These are phyloP conservation scores for Lentinula sp. DNA, from an alignment of 768 basidiomycete genomes.

Conservation along the genomic window DNA sequence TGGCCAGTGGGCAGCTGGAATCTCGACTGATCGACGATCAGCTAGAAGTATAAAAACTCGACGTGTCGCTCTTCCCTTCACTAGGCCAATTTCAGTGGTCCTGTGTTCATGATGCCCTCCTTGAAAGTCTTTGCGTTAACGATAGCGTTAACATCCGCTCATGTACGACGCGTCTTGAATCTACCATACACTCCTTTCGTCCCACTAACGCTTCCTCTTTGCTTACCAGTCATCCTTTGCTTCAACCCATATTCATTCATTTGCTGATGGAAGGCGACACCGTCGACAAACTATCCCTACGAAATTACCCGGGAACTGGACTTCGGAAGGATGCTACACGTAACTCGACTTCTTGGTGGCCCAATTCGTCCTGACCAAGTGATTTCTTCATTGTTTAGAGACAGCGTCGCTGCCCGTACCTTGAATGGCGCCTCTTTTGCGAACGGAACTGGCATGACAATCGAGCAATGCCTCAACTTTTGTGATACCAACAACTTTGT, in stretches of 20 bases:
- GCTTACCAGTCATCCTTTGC: conserved; percentile 18
- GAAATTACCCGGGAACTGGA: conserved; percentile 49
- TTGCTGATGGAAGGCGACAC: conserved; percentile 12
- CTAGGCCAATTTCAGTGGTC: conserved; percentile 11
- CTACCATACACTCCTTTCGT: conserved; percentile 1
- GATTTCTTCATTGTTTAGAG: conserved; percentile 29
- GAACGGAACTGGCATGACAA: conserved; percentile 52
- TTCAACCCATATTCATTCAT: conserved; percentile 20
- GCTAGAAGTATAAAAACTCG: conserved; percentile 7
- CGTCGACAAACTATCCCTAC: conserved; percentile 35
- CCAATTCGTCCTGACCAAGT: not conserved
- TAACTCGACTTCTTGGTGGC: conserved; percentile 17
- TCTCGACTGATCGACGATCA: conserved; percentile 7
- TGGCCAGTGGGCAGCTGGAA: not conserved
- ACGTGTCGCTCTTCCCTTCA: conserved; percentile 11
- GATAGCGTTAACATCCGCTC: conserved; percentile 27
- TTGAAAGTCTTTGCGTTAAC: conserved; percentile 24
- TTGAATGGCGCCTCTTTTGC: conserved; percentile 42
- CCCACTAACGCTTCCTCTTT: not conserved
- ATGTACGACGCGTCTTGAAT: conserved; percentile 24
- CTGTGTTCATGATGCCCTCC: conserved; percentile 21
- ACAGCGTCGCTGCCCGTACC: conserved; percentile 52
- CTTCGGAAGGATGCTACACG: conserved; percentile 57
- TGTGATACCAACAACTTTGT: conserved; percentile 42
- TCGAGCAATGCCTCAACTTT: conserved; percentile 42